A percentile compares a stretch with the other conserved stretches of the same genome.
Evolutionary conservation across 345 rosid genomes (phyloP).

Genomic region (Salix suchowensis): DNA sequence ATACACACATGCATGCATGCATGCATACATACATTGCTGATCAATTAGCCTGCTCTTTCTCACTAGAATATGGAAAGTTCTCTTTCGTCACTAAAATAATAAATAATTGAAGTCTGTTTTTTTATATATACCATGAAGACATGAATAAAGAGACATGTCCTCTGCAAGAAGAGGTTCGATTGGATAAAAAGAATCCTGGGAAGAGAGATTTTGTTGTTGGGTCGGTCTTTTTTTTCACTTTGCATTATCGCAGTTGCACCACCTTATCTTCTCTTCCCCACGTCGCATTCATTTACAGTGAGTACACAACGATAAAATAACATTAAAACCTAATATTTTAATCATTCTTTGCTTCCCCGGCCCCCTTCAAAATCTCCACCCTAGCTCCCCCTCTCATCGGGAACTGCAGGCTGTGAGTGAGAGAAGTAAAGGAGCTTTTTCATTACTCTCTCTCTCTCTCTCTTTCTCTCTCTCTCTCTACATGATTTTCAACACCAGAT

Average conservation of each 20-base stretch:
- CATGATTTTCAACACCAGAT: conserved; percentile 26
- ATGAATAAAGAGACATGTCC: conserved; percentile 42
- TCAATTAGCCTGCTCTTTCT: neutral
- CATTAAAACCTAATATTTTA: neutral
- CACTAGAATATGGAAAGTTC: neutral
- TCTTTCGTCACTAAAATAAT: neutral
- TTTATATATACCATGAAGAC: conserved; percentile 6
- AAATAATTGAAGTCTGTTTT: neutral
- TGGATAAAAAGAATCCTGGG: conserved; percentile 45
- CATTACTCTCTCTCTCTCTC: neutral
- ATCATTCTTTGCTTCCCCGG: neutral
- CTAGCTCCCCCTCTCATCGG: conserved; percentile 21
- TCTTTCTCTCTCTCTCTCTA: conserved; percentile 9
- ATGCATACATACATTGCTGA: neutral
- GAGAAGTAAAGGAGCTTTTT: neutral
- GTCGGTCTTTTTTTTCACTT: conserved; percentile 16
- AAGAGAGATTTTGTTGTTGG: conserved; percentile 39
- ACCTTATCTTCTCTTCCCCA: conserved; percentile 53
- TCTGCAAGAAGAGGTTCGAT: conserved; percentile 43
- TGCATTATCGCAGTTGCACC: conserved; percentile 34
- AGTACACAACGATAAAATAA: neutral
- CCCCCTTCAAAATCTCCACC: neutral
- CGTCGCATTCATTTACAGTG: conserved; percentile 9
- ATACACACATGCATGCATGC: no score
- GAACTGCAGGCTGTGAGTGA: conserved; percentile 24